These are phyloP conservation scores for Punctularia strigosozonata DNA, from an alignment of 768 basidiomycete species.

Conservation along the genomic window DNA sequence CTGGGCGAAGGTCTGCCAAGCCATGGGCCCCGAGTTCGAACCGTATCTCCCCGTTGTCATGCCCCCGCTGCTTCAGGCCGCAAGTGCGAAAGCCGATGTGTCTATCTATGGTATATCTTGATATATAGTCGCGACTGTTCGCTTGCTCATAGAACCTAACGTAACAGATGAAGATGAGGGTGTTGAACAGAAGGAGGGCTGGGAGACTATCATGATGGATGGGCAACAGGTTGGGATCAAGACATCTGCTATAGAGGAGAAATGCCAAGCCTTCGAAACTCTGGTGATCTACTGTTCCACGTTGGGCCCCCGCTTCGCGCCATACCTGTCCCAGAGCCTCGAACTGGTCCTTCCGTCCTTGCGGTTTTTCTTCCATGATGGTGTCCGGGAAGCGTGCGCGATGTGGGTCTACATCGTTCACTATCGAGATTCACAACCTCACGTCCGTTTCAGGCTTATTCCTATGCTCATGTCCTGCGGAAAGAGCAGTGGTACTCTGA, in stretches of 20 bases:
- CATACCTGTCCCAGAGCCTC: constrained; percentile 59
- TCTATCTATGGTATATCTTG: constrained; percentile 48
- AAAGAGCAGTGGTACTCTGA: constrained; percentile 51
- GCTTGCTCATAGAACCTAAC: constrained; percentile 2
- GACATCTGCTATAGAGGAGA: constrained; percentile 75
- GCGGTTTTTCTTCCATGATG: constrained; percentile 75
- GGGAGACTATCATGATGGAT: constrained; percentile 69
- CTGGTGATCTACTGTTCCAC: constrained; percentile 70
- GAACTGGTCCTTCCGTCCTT: constrained; percentile 63
- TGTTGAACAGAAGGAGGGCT: constrained; percentile 54
- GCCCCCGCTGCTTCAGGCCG: constrained; percentile 63
- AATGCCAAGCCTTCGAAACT: constrained; percentile 83
- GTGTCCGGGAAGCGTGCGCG: constrained; percentile 68
- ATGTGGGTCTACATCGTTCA: constrained; percentile 33
- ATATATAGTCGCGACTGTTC: not conserved
- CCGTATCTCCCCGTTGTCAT: constrained; percentile 81
- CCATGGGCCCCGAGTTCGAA: constrained; percentile 74
- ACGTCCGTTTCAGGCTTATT: constrained; percentile 36
- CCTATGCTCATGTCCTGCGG: constrained; percentile 63
- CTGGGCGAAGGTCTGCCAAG: constrained; percentile 85
- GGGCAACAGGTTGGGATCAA: constrained; percentile 69
- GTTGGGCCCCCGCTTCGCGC: constrained; percentile 52
- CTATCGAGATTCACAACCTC: constrained; percentile 3
- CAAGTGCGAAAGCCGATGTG: constrained; percentile 72
- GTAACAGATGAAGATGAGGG: constrained; percentile 41